Evolutionary conservation across 2,329 filamentous ascomycete genomes (phyloP).

Genomic region (Penicillium sp.): DNA sequence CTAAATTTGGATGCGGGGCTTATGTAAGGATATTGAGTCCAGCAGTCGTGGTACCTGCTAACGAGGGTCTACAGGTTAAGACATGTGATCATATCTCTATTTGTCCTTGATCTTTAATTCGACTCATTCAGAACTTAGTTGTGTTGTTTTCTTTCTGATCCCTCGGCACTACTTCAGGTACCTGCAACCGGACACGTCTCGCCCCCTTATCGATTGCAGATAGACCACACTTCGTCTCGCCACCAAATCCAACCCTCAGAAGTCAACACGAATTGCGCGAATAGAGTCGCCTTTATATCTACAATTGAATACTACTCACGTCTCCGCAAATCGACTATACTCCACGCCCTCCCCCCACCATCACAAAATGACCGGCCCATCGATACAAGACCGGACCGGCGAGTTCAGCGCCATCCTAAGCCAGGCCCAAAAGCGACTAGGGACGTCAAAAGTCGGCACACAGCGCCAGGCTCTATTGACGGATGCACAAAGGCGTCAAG

Average conservation of each 20-base stretch:
- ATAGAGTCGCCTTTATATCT: not conserved
- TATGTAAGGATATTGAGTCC: conserved; percentile 6
- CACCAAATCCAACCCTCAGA: conserved; percentile 10
- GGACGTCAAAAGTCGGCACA: conserved; percentile 69
- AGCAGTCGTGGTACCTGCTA: not conserved
- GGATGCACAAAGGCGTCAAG: conserved; percentile 59
- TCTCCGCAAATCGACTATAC: not conserved
- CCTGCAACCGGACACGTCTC: conserved; percentile 26
- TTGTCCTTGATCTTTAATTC: not conserved
- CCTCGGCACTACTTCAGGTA: not conserved
- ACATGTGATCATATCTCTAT: too few species aligned
- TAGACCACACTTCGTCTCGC: conserved; percentile 11
- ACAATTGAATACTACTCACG: not conserved
- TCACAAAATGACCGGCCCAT: conserved; percentile 53
- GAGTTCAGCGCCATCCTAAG: conserved; percentile 91
- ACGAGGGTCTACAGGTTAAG: conserved; percentile 5
- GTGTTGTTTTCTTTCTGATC: not conserved
- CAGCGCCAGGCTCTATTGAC: conserved; percentile 78
- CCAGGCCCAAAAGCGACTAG: conserved; percentile 77
- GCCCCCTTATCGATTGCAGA: conserved; percentile 37
- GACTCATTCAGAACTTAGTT: not conserved
- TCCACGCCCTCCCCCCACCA: not conserved
- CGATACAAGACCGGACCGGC: conserved; percentile 92
- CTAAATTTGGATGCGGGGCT: conserved; percentile 5
- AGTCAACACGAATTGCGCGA: not conserved